A percentile compares a stretch with the other conserved stretches of the same genome.
These are phyloP conservation scores for Colletotrichum agaves DNA, from an alignment of 2,329 filamentous ascomycete genomes.

Conservation along the genomic window DNA sequence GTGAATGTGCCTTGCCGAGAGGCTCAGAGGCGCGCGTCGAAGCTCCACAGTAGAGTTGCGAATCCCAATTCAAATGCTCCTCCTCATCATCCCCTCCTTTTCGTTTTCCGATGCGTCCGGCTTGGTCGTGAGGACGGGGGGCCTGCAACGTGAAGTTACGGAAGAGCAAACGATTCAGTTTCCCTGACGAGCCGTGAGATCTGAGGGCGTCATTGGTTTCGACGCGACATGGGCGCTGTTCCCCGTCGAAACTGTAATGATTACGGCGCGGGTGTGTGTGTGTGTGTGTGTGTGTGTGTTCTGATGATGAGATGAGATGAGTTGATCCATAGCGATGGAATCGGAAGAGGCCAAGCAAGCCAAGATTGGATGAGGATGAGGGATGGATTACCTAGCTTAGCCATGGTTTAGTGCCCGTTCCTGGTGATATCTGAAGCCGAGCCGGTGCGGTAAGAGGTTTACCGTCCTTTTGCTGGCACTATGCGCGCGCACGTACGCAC, in stretches of 20 bases:
- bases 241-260: constrained; percentile 3
- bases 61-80: background rate
- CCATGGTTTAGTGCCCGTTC: background rate
- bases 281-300: background rate
- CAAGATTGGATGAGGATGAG: too few relatives aligned
- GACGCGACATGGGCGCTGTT: background rate
- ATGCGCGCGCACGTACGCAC: too few relatives aligned
- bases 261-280: background rate
- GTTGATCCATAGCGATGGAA: constrained; percentile 16
- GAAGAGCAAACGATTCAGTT: too few relatives aligned
- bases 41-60: background rate
- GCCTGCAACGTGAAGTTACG: background rate
- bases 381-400: too few relatives aligned
- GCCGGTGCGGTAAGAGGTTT: constrained; percentile 11
- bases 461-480: background rate
- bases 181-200: too few relatives aligned
- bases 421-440: constrained; percentile 23
- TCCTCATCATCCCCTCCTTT: background rate
- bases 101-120: constrained; percentile 14
- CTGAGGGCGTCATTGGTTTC: background rate
- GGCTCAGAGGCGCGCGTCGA: background rate
- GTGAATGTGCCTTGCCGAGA: background rate
- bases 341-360: background rate
- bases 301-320: background rate
- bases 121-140: background rate